Conservation (phyloP, 306 rosid species). For the Lithocarpus polystachyus region DNA sequence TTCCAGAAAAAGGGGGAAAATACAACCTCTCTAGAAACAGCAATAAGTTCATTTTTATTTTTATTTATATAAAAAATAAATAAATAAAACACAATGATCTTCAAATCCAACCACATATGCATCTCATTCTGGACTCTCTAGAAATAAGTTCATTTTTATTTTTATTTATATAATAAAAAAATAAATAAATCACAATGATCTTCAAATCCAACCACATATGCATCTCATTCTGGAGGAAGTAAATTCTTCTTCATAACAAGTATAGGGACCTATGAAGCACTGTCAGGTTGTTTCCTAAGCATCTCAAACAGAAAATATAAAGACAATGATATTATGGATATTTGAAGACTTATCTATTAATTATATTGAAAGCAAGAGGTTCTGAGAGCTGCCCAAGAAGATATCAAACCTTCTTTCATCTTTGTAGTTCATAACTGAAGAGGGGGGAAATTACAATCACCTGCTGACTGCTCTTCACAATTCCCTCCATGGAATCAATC, state of each 20-base stretch:
- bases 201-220: background rate
- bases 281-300: background rate
- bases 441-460: slow-evolving; percentile 32
- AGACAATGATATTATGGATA: background rate
- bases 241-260: background rate
- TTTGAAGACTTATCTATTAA: background rate
- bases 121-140: background rate
- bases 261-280: background rate
- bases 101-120: background rate
- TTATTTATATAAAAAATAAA: too few species aligned
- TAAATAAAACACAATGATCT: background rate
- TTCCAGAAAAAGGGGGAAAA: too few species aligned
- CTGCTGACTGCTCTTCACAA: slow-evolving; percentile 85
- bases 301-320: background rate
- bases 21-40: too few species aligned
- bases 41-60: too few species aligned
- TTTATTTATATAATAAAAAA: too few species aligned
- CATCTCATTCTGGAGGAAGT: background rate
- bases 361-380: background rate
- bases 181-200: background rate
- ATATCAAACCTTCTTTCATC: slow-evolving; percentile 3
- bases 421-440: background rate
- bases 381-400: slow-evolving; percentile 11
- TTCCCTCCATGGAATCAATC: slow-evolving; percentile 87
- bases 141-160: too few species aligned